Percentiles rank a stretch among this genome's conserved stretches.
Evolutionary conservation across 1,284 basidiomycete genomes (phyloP).

Genomic region (Cryptococcus amylolentus): DNA sequence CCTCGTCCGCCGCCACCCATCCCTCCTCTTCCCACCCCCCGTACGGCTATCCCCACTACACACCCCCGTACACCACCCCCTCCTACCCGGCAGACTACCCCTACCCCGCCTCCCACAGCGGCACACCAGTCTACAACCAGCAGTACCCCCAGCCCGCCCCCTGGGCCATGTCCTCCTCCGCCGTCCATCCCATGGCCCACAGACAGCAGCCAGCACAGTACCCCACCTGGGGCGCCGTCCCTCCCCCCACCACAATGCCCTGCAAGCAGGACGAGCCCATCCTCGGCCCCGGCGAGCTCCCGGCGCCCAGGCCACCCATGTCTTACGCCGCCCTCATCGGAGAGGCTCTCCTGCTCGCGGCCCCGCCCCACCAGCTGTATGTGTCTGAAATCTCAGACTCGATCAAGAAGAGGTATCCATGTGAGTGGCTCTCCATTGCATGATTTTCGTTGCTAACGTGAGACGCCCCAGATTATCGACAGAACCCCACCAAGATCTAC

Average conservation of each 20-base stretch:
- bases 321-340: constrained; percentile 49
- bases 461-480: constrained; percentile 39
- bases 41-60: constrained; percentile 6
- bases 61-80: not conserved
- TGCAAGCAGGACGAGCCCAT: constrained; percentile 39
- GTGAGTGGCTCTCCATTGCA: constrained; percentile 27
- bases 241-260: constrained; percentile 17
- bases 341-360: constrained; percentile 40
- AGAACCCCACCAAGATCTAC: constrained; percentile 50
- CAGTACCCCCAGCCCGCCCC: not conserved
- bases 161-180: not conserved
- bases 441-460: constrained; percentile 10
- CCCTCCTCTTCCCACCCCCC: constrained; percentile 9
- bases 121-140: constrained; percentile 1
- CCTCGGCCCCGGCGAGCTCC: constrained; percentile 40
- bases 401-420: constrained; percentile 43
- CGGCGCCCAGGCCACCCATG: constrained; percentile 39
- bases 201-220: constrained; percentile 11
- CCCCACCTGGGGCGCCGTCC: constrained; percentile 8
- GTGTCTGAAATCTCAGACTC: constrained; percentile 47
- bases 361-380: constrained; percentile 45
- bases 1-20: constrained; percentile 10
- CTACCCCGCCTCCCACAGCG: constrained; percentile 6
- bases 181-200: constrained; percentile 2
- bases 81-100: constrained; percentile 5